Evolutionary conservation across 176 grass and related monocot species (phyloP), one percentile per base, ranked within the genome.

Genomic region (Stipa capillata): DNA sequence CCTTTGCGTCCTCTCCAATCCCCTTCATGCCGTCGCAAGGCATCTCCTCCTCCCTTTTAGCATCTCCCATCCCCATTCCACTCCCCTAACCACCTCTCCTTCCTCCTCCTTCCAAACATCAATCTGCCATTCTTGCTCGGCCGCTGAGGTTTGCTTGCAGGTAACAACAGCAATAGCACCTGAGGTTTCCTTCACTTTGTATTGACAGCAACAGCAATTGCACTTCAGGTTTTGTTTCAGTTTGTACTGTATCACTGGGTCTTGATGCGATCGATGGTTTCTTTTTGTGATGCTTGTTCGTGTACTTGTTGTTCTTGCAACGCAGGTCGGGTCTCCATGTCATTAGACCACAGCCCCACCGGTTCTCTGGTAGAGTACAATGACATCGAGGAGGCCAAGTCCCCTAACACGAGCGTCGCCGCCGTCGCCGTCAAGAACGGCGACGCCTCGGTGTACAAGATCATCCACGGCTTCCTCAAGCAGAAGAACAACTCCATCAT

Each of bases 401-500:
- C 84, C 44, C 85, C 85, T 62, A 89, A 87, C 84, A 79, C 53
- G 4, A 91, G 72, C 65, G 73, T 82, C 85, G 83, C 78, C 18
- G 81, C 69, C 53, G 79, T 73, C 20, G 89, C 84, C 39, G 75
- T 85, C 56, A 89, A 67, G 65, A 92, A 92, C 64, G 82, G 52
- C 70, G 81, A 90, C 73, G 77, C 83, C 29, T 88, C 91, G n/a
- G 66, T 89, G 29, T 87, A 85, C 83, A 86, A 82, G 64, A 87
- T 89, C 54, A 74, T 97, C 83, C 78, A 87, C 41, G 82, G 86
- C n/a, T 87, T 87, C 83, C 66, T 93, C 17, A 97, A 97, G 81
- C 86, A 91, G 80, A 88, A 88, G 80, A 97, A 91, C 75, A 89
- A 74, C 73, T 93, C 91, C 61, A 72, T 89, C 74, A 87, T 97